Conservation (phyloP, 768 basidiomycete genomes). For the Tulasnella sp. region DNA sequence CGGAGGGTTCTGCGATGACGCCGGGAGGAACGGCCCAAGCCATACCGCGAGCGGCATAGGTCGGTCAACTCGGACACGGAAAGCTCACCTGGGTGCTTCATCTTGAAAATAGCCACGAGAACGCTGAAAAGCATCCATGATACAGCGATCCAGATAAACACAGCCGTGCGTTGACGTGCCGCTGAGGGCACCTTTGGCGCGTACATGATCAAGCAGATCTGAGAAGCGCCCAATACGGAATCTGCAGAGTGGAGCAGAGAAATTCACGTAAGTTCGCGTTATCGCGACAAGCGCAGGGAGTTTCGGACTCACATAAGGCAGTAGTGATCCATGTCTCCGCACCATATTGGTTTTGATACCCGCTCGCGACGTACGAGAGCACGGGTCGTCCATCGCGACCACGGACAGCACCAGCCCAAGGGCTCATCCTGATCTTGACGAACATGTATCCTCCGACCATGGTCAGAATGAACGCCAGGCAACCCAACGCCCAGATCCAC, state of each 20-base stretch:
- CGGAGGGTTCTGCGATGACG: neutral
- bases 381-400: constrained; percentile 39
- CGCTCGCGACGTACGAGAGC: constrained; percentile 64
- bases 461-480: constrained; percentile 40
- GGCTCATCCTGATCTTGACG: constrained; percentile 79
- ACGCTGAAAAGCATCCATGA: constrained; percentile 82
- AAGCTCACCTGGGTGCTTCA: constrained; percentile 77
- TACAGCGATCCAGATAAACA: constrained; percentile 85
- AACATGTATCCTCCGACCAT: constrained; percentile 87
- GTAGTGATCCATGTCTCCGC: constrained; percentile 88
- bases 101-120: constrained; percentile 77
- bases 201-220: constrained; percentile 66
- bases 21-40: neutral
- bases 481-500: constrained; percentile 66
- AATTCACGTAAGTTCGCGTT: neutral
- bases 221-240: constrained; percentile 71
- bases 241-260: constrained; percentile 50
- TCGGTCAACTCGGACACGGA: neutral
- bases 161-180: constrained; percentile 71
- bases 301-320: constrained; percentile 65
- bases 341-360: constrained; percentile 87
- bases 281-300: neutral
- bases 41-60: neutral
- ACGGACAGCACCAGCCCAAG: constrained; percentile 54
- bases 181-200: constrained; percentile 73